phyloP scores from a whole-genome alignment of 192 early-diverging fungal species.

The Diversispora eburnea region DNA sequence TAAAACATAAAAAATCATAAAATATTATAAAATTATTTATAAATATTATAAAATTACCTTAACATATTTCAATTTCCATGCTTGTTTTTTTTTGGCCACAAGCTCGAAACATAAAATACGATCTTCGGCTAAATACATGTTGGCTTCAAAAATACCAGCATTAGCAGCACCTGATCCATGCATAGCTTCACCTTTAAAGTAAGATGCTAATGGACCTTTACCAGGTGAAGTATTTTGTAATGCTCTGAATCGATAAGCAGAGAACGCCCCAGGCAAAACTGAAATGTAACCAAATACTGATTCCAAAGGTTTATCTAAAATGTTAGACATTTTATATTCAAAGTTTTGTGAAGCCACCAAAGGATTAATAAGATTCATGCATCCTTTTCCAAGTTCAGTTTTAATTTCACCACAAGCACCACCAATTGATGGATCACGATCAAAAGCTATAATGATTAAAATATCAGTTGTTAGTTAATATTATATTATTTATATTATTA shows the following conservation, averaged over 20 bases:
- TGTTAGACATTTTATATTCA: slow-evolving; percentile 98
- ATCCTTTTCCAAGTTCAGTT: slow-evolving; percentile 72
- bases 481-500: background rate
- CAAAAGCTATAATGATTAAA: slow-evolving; percentile 55
- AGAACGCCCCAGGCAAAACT: slow-evolving; percentile 94
- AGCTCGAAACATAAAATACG: slow-evolving; percentile 96
- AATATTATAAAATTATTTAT: background rate
- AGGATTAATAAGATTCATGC: slow-evolving; percentile 72
- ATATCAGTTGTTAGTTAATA: background rate
- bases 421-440: slow-evolving; percentile 71
- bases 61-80: slow-evolving; percentile 85
- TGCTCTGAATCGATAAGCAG: slow-evolving; percentile 88
- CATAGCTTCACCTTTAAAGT: slow-evolving; percentile 90
- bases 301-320: slow-evolving; percentile 95
- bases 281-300: slow-evolving; percentile 95
- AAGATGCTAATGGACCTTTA: slow-evolving; percentile 67
- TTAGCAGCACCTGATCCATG: slow-evolving; percentile 52
- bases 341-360: slow-evolving; percentile 95
- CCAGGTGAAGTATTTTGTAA: slow-evolving; percentile 64
- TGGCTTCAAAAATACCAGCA: slow-evolving; percentile 73
- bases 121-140: slow-evolving; percentile 93
- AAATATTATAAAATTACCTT: slow-evolving; percentile 43
- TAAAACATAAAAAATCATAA: background rate
- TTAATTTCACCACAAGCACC: slow-evolving; percentile 96
- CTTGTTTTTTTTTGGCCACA: slow-evolving; percentile 73